Percentiles rank a stretch among this genome's conserved stretches.
Evolutionary conservation across 2,329 filamentous ascomycete genomes (phyloP).

Genomic region (Microsporum canis): DNA sequence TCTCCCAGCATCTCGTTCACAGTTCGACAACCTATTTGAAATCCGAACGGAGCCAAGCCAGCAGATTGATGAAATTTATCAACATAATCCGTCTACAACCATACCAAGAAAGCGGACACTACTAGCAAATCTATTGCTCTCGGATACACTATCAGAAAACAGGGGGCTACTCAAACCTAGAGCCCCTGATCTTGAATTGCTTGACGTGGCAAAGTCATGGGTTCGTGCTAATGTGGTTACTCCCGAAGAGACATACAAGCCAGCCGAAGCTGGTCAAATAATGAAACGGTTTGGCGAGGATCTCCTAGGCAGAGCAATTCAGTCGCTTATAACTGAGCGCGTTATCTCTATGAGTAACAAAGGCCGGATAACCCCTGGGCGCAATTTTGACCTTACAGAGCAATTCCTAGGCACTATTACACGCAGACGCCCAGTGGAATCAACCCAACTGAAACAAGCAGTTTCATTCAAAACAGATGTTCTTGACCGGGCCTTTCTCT

Average conservation of each 20-base stretch:
- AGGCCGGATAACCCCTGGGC: constrained; percentile 31
- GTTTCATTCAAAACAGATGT: constrained; percentile 32
- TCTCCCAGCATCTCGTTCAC: constrained; percentile 34
- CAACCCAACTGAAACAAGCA: constrained; percentile 31
- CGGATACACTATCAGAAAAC: constrained; percentile 18
- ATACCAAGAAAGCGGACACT: constrained; percentile 26
- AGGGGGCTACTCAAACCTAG: not conserved
- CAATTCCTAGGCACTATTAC: constrained; percentile 30
- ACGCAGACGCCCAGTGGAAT: constrained; percentile 31
- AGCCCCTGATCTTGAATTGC: constrained; percentile 16
- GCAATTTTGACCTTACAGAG: constrained; percentile 36
- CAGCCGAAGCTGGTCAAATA: constrained; percentile 27
- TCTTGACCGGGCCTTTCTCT: constrained; percentile 31
- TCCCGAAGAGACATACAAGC: constrained; percentile 31
- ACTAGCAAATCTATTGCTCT: constrained; percentile 27
- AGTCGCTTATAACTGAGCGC: constrained; percentile 31
- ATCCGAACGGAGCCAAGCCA: constrained; percentile 26
- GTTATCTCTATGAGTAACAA: constrained; percentile 31
- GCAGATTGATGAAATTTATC: constrained; percentile 28
- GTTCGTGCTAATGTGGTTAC: constrained; percentile 39
- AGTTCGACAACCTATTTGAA: constrained; percentile 34
- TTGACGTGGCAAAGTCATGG: constrained; percentile 37
- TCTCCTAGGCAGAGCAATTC: constrained; percentile 30
- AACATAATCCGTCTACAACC: constrained; percentile 22
- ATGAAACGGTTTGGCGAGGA: constrained; percentile 24